A percentile compares a stretch with the other conserved stretches of the same genome.
Conservation (phyloP, 1,284 basidiomycete species). For the Austroboletus novae-zelandiae region DNA sequence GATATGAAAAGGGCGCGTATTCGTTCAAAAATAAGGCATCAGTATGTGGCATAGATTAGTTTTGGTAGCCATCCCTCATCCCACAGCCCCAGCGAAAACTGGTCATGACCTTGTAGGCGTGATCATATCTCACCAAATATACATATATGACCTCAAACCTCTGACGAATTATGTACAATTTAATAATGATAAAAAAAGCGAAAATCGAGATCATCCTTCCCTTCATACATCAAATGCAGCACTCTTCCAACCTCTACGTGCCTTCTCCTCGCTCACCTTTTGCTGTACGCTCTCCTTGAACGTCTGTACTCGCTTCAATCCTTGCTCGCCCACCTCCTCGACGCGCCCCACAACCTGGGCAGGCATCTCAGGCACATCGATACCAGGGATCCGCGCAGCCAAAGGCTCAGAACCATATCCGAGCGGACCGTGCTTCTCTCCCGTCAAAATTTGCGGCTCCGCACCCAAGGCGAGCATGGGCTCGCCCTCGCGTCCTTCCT, state of each 20-base stretch:
- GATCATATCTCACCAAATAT: too few relatives aligned
- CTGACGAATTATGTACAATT: too few relatives aligned
- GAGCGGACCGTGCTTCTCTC: conserved; percentile 61
- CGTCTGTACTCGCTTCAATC: conserved; percentile 17
- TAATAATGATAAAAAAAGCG: too few relatives aligned
- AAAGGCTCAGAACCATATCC: conserved; percentile 52
- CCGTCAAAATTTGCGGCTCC: conserved; percentile 65
- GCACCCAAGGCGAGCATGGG: conserved; percentile 62
- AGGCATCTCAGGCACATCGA: conserved; percentile 6
- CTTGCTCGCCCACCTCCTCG: conserved; percentile 13
- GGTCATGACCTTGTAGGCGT: too few relatives aligned
- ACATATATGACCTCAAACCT: too few relatives aligned
- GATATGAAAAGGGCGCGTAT: too few relatives aligned
- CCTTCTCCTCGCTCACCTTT: conserved; percentile 20
- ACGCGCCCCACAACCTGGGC: conserved; percentile 4
- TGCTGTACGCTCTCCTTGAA: conserved; percentile 28
- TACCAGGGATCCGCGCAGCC: conserved; percentile 29
- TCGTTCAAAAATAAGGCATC: too few relatives aligned
- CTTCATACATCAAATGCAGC: conserved; percentile 20
- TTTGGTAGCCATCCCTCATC: too few relatives aligned
- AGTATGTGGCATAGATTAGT: too few relatives aligned
- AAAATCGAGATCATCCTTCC: background rate
- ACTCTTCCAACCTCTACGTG: conserved; percentile 26
- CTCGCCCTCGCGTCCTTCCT: conserved; percentile 38
- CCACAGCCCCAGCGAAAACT: too few relatives aligned